Percentiles rank a stretch among this genome's conserved stretches.
These are phyloP conservation scores for Moringa oleifera DNA, from an alignment of 345 rosid species.

Conservation along the genomic window DNA sequence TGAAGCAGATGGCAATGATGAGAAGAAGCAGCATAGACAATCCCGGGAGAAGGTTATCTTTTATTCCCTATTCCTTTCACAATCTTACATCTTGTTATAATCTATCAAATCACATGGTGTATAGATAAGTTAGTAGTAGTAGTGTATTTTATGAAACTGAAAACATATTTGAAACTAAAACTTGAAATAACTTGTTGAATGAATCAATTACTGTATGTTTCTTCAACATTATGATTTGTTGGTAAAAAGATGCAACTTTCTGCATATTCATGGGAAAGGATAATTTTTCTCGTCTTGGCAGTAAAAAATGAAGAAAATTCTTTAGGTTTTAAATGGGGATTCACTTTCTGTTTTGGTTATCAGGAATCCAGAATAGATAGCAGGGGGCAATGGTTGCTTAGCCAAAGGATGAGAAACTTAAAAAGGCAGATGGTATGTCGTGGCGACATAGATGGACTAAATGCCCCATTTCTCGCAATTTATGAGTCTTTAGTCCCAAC, in stretches of 20 bases:
- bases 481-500: constrained; percentile 73
- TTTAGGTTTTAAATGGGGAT: constrained; percentile 6
- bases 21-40: constrained; percentile 36
- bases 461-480: constrained; percentile 51
- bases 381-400: constrained; percentile 61
- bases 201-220: neutral
- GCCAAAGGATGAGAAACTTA: constrained; percentile 61
- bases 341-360: constrained; percentile 15
- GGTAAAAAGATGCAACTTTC: no score
- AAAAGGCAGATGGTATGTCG: constrained; percentile 52
- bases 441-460: constrained; percentile 54
- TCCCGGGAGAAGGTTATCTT: constrained; percentile 42
- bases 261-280: no score
- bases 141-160: no score
- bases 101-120: no score
- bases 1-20: constrained; percentile 38
- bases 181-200: no score
- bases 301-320: no score
- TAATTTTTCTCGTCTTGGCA: no score
- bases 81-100: no score
- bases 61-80: neutral
- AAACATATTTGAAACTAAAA: no score
- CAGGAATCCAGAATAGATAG: constrained; percentile 82
- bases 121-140: no score
- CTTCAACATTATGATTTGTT: neutral